Percentiles rank a stretch among this genome's conserved stretches.
Conservation (phyloP, 2,329 filamentous ascomycete species). For the Periconia digitata region DNA sequence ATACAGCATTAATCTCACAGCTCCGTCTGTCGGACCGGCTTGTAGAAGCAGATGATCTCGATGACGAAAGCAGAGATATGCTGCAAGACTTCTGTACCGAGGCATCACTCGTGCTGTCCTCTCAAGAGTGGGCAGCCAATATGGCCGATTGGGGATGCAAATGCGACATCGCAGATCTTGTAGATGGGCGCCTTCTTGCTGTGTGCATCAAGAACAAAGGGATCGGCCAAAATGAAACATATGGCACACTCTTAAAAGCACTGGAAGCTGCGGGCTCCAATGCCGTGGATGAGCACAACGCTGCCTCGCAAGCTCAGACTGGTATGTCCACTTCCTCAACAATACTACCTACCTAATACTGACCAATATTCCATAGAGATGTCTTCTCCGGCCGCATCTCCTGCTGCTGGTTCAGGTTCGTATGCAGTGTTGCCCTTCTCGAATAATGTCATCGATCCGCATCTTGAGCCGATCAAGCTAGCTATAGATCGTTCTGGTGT, state of each 20-base stretch:
- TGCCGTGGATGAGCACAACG: constrained; percentile 7
- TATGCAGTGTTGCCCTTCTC: constrained; percentile 51
- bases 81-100: constrained; percentile 44
- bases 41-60: constrained; percentile 31
- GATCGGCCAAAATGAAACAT: constrained; percentile 20
- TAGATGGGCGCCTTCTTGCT: constrained; percentile 55
- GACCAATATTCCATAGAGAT: background rate
- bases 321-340: background rate
- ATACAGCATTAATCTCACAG: constrained; percentile 45
- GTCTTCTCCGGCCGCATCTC: constrained; percentile 8
- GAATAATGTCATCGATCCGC: constrained; percentile 51
- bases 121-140: constrained; percentile 38
- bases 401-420: constrained; percentile 1
- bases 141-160: constrained; percentile 18
- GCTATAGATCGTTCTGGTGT: constrained; percentile 36
- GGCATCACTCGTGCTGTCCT: constrained; percentile 42
- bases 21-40: constrained; percentile 45
- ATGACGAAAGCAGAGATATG: constrained; percentile 32
- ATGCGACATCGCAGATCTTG: constrained; percentile 56
- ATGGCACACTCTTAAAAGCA: constrained; percentile 20
- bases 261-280: constrained; percentile 19
- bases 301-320: constrained; percentile 1
- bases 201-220: constrained; percentile 23
- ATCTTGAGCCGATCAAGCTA: constrained; percentile 49
- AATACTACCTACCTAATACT: background rate